phyloP scores from a whole-genome alignment of 1,139 yeast genomes.

The Kodamaea derodonti region DNA sequence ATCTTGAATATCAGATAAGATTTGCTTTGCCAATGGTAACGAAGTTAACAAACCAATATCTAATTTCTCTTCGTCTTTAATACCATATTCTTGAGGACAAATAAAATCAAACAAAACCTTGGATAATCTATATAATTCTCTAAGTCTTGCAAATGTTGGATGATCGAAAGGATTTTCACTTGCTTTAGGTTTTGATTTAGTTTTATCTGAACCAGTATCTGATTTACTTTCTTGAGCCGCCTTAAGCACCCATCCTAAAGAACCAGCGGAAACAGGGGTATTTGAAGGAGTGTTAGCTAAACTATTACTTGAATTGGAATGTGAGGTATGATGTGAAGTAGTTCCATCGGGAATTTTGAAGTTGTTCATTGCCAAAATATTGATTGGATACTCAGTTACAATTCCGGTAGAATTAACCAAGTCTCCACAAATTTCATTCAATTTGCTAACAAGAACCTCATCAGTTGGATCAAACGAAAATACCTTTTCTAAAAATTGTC shows the following conservation, averaged over 20 bases:
- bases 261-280: constrained; percentile 55
- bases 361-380: constrained; percentile 71
- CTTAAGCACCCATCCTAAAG: constrained; percentile 71
- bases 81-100: constrained; percentile 98
- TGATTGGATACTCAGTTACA: constrained; percentile 78
- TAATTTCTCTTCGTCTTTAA: constrained; percentile 89
- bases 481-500: constrained; percentile 79
- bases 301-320: constrained; percentile 30
- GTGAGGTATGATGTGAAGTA: constrained; percentile 4
- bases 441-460: constrained; percentile 36
- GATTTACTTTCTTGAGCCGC: constrained; percentile 22
- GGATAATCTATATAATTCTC: constrained; percentile 86
- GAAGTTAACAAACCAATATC: constrained; percentile 95
- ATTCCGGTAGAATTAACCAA: constrained; percentile 59
- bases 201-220: constrained; percentile 15
- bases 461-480: constrained; percentile 68
- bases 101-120: constrained; percentile 94
- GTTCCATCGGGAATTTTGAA: constrained; percentile 48
- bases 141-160: constrained; percentile 70
- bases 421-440: constrained; percentile 42
- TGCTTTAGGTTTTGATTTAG: constrained; percentile 19
- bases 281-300: constrained; percentile 20
- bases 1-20: constrained; percentile 71
- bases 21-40: constrained; percentile 88
- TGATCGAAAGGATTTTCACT: constrained; percentile 70